Conservation (phyloP, 495 filamentous ascomycete genomes). For the Xylaria venustula region DNA sequence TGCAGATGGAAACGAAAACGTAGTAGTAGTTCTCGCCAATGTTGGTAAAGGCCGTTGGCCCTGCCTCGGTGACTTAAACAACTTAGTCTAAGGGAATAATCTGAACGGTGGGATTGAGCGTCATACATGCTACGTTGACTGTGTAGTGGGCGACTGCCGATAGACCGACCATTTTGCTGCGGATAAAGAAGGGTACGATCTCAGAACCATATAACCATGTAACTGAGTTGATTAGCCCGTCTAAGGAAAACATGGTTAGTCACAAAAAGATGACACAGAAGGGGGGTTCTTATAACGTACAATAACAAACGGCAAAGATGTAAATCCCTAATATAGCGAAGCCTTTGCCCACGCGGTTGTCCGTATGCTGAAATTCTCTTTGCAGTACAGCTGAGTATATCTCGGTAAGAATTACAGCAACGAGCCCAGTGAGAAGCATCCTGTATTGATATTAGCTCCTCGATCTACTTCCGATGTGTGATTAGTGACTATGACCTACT, state of each 20-base stretch:
- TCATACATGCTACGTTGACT: constrained; percentile 50
- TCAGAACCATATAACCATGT: constrained; percentile 63
- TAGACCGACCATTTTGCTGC: constrained; percentile 60
- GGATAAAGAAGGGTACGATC: constrained; percentile 54
- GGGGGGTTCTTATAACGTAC: neutral
- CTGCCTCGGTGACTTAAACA: constrained; percentile 51
- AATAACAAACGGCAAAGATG: constrained; percentile 56
- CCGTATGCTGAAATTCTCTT: constrained; percentile 51
- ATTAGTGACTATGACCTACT: constrained; percentile 30
- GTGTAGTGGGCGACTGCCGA: constrained; percentile 58
- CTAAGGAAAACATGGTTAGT: neutral
- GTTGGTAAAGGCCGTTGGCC: constrained; percentile 57
- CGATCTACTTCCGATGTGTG: neutral
- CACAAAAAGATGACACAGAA: neutral
- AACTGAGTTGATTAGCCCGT: constrained; percentile 59
- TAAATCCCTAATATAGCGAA: constrained; percentile 62
- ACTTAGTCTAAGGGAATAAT: neutral
- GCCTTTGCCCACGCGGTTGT: constrained; percentile 57
- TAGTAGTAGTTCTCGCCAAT: constrained; percentile 63
- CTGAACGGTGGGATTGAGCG: neutral
- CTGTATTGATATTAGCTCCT: neutral
- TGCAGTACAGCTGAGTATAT: constrained; percentile 63
- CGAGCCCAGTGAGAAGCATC: constrained; percentile 54
- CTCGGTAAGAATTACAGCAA: constrained; percentile 51
- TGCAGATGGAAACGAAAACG: constrained; percentile 54